These are phyloP conservation scores for Aureobasidium vineae DNA, from an alignment of 2,329 filamentous ascomycete genomes.

Conservation along the genomic window DNA sequence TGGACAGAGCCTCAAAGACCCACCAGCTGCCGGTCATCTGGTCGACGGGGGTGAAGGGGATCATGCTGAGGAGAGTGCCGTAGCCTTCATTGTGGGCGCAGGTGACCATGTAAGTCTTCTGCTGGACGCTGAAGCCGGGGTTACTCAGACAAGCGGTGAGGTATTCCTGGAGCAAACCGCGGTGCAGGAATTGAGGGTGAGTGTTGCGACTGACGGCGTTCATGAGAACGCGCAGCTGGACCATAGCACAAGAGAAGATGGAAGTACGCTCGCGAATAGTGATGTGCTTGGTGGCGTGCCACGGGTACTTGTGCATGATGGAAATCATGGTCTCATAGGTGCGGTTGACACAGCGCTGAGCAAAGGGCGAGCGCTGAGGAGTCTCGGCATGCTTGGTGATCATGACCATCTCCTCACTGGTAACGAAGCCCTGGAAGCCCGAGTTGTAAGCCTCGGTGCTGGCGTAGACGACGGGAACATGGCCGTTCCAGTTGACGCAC, in stretches of 20 bases:
- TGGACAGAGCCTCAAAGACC: constrained; percentile 37
- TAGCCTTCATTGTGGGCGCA: constrained; percentile 30
- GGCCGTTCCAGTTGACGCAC: constrained; percentile 48
- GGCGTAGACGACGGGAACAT: constrained; percentile 36
- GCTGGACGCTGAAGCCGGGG: constrained; percentile 38
- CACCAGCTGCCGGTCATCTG: constrained; percentile 30
- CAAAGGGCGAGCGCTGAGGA: constrained; percentile 51
- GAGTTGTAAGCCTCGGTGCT: constrained; percentile 47
- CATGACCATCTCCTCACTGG: constrained; percentile 50
- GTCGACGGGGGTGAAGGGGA: constrained; percentile 33
- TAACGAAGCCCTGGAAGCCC: constrained; percentile 54
- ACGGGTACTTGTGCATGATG: constrained; percentile 56
- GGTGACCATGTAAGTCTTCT: constrained; percentile 34
- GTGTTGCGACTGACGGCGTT: constrained; percentile 29
- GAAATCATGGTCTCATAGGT: constrained; percentile 54
- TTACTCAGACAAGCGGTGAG: constrained; percentile 36
- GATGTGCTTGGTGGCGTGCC: constrained; percentile 48
- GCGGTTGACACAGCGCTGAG: constrained; percentile 51
- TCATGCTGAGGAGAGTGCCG: constrained; percentile 30
- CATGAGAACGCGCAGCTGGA: constrained; percentile 33
- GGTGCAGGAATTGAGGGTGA: constrained; percentile 30
- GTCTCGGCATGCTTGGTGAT: constrained; percentile 50
- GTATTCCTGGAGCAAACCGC: constrained; percentile 37
- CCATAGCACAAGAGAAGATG: constrained; percentile 43
- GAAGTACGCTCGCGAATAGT: constrained; percentile 49